phyloP scores from a whole-genome alignment of 2,329 filamentous ascomycete species.

The Neopestalotiopsis rosae region DNA sequence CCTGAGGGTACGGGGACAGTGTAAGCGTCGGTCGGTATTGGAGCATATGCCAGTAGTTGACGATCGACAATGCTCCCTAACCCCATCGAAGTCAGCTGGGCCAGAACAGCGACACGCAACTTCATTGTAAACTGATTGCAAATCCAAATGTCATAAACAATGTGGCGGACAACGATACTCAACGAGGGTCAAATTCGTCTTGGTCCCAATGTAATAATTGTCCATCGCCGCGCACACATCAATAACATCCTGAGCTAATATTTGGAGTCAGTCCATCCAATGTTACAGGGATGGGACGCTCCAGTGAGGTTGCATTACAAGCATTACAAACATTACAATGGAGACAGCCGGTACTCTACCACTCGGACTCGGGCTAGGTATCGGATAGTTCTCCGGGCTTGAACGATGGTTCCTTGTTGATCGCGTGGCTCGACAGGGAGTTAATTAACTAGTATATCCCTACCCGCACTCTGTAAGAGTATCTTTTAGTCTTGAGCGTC shows the following conservation, averaged over 20 bases:
- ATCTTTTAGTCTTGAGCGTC: no score
- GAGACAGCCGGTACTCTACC: no score
- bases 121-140: not conserved
- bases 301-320: not conserved
- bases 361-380: not conserved
- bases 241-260: not conserved
- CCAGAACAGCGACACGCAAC: not conserved
- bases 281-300: not conserved
- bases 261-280: not conserved
- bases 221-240: no score
- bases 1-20: not conserved
- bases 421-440: not conserved
- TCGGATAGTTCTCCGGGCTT: not conserved
- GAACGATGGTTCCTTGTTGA: not conserved
- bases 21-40: not conserved
- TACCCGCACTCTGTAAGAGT: not conserved
- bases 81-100: not conserved
- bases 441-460: not conserved
- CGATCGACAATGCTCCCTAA: not conserved
- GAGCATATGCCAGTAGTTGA: slow-evolving; percentile 7
- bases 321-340: no score
- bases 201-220: no score
- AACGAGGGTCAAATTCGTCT: no score
- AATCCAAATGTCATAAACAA: no score
- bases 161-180: no score